Evolutionary conservation across 1,284 basidiomycete species (phyloP).

Genomic region (Tausonia pullulans): DNA sequence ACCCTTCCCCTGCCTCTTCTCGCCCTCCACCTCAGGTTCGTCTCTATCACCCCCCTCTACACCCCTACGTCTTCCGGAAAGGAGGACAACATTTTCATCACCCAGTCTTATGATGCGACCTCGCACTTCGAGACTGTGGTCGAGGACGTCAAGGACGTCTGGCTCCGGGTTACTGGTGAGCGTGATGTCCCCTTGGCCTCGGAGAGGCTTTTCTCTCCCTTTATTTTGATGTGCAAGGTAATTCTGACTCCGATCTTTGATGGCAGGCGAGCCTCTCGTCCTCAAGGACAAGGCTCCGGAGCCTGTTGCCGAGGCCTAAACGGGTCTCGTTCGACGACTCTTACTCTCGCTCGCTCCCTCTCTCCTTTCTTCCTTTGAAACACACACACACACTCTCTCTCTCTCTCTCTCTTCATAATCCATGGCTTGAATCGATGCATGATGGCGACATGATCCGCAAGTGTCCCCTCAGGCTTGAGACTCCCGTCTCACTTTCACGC

Average conservation of each 20-base stretch:
- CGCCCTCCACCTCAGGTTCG: conserved; percentile 52
- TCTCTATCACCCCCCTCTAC: conserved; percentile 79
- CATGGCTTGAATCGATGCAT: too few relatives aligned
- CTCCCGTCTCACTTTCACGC: too few relatives aligned
- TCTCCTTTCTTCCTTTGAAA: too few relatives aligned
- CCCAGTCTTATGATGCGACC: conserved; percentile 94
- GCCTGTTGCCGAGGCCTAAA: too few relatives aligned
- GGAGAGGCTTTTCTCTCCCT: not conserved
- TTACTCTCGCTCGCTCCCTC: not conserved
- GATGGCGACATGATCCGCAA: too few relatives aligned
- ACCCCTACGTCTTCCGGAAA: conserved; percentile 71
- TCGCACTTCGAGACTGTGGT: conserved; percentile 96
- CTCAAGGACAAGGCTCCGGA: too few relatives aligned
- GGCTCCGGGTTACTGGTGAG: conserved; percentile 54
- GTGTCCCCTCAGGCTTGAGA: too few relatives aligned
- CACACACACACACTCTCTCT: too few relatives aligned
- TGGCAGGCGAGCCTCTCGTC: too few relatives aligned
- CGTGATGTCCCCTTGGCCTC: not conserved
- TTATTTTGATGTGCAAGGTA: too few relatives aligned
- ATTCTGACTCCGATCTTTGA: too few relatives aligned
- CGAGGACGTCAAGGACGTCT: conserved; percentile 87
- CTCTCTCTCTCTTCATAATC: too few relatives aligned
- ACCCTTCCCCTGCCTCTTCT: not conserved
- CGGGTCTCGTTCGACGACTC: not conserved
- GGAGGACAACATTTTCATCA: conserved; percentile 78